Base-by-base conservation (phyloP, 2,329 filamentous ascomycete genomes). In the Ophidiomyces ophidiicola region DNA sequence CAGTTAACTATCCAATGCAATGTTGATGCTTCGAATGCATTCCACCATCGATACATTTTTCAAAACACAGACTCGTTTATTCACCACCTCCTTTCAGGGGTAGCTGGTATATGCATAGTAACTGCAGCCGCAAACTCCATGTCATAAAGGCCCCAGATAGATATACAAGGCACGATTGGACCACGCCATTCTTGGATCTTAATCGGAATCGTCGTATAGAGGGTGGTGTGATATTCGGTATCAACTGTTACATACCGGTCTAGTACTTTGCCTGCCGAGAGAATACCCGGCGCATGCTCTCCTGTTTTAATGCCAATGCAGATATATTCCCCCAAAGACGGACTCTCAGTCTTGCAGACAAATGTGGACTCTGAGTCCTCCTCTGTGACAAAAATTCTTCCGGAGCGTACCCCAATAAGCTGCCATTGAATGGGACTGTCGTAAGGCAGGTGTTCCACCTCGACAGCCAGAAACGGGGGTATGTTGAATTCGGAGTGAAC, bases 381-480 rank as follows among this genome's bases (percentile, higher is more conserved):
- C 20, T 46, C 38, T 4, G 36, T 35, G 12, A 59, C 29, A 7
- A 43, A 48, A 36, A 59, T 33, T 14, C 50, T 47, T 11, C 60
- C 43, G 19, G 59, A 58, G 8, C 61, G 58, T 5, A 81, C 58
- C 0, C 83, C 82, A 2, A 74, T 54, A 42, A 80, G 78, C 49
- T 83, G 80, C 87, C 88, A 98, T 63, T 98, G 90, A 7, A 94
- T 74, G 25, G 69, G 68, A 19, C 80, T 80, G 11, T 65, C 68
- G 14, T 83, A 73, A 1, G 90, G 90, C 8, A 98, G 68, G 47
- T 78, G 73, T 30, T 78, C 71, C 1, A 94, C 81, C 53, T 90
- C 77, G 1, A 77, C 79, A 0, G 80, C 72, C 53, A 90, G 80
- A 50, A 87, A 70, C 0, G 80, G 80, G 1, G 86, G 79, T 1